Base-by-base conservation (phyloP, 805 yeast genomes). In the Candida peoriensis region DNA sequence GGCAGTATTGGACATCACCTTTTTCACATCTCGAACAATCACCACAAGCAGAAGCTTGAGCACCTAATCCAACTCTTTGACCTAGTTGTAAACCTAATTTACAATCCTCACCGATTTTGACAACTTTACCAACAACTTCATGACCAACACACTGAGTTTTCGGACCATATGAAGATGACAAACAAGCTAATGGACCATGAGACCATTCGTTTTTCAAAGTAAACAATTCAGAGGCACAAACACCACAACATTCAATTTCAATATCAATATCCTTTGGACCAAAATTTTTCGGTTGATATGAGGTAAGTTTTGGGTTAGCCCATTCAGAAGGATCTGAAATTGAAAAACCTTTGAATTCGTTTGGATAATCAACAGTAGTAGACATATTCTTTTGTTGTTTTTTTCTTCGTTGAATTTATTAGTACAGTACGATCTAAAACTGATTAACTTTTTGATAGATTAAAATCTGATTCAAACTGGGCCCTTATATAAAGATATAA, bases 31-130 rank as follows among this genome's bases (percentile, higher is more conserved):
- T 66, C 31, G 64, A 50, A 61, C 94, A 85, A 12, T 71, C 61
- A 36, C 67, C 57, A 63, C 94, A 84, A 24, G 82, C 64, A 38
- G 61, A 63, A 18, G 70, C 64, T 51, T 74, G 78, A 18, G 93
- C 90, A 47, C 95, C 95, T 32, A 82, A 70, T 36, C 90, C 95
- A 19, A 82, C 93, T 44, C 86, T 67, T 45, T 85, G 80, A 36
- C 94, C 95, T 14, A 79, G 53, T 67, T 73, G 62, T 60, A 68
- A 34, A 42, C 64, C 61, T 10, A 54, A 47, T 8, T 58, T 56
- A 44, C 82, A 76, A 23, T 70, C 61, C n/a, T 65, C 46, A 35
- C 93, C 95, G 26, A 81, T 64, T 24, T 63, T 67, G 14, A 73
- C 64, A 19, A 79, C 80, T 24, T 55, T 63, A 28, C 86, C 86